Percentiles rank a stretch among this genome's conserved stretches.
Conservation (phyloP, 176 grass and related monocot genomes). For the Typha latifolia region DNA sequence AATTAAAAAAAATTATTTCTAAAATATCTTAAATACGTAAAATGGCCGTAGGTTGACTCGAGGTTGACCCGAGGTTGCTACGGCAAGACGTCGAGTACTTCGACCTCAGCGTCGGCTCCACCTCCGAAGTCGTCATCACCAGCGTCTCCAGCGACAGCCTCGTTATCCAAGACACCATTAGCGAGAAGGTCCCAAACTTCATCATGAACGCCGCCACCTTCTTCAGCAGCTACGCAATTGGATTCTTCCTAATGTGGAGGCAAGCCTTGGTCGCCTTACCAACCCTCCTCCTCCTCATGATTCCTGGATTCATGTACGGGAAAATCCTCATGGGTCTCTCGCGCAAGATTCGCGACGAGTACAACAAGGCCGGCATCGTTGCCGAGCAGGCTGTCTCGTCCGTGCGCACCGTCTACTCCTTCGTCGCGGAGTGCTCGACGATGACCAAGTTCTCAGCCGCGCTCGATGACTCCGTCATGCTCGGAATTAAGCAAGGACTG, state of each 20-base stretch:
- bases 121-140: constrained; percentile 80
- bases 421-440: constrained; percentile 53
- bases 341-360: constrained; percentile 63
- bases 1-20: too few relatives aligned
- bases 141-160: constrained; percentile 97
- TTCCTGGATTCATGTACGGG: constrained; percentile 77
- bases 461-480: constrained; percentile 56
- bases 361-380: constrained; percentile 50
- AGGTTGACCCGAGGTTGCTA: too few relatives aligned
- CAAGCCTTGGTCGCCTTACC: constrained; percentile 69
- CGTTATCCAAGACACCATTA: constrained; percentile 71
- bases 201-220: constrained; percentile 79
- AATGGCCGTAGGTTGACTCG: too few relatives aligned
- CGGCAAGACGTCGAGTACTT: constrained; percentile 98
- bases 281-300: constrained; percentile 63
- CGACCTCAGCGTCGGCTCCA: constrained; percentile 66
- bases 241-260: constrained; percentile 56
- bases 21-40: too few relatives aligned
- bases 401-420: constrained; percentile 77
- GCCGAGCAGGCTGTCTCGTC: constrained; percentile 87
- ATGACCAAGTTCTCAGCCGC: constrained; percentile 54
- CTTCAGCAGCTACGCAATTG: constrained; percentile 60
- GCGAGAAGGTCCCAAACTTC: constrained; percentile 96
- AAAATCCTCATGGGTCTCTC: constrained; percentile 70
- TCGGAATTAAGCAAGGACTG: constrained; percentile 75